A percentile compares a stretch with the other conserved stretches of the same genome.
phyloP scores from a whole-genome alignment of 2,329 filamentous ascomycete species.

The Ophiostoma sp. region DNA sequence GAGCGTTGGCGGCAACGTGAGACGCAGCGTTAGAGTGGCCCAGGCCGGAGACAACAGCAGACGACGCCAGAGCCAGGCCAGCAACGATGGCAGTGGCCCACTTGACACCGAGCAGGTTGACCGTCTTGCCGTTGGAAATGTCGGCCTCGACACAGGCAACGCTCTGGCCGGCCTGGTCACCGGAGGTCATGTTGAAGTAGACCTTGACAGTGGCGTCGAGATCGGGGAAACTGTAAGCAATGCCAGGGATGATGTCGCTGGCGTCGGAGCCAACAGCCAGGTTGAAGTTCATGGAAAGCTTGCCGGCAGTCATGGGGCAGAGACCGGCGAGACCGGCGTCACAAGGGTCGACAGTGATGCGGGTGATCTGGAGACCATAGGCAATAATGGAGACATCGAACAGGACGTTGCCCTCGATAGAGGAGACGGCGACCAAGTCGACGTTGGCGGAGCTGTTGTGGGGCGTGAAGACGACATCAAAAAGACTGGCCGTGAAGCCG shows the following conservation, averaged over 20 bases:
- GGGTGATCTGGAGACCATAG: constrained; percentile 70
- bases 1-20: constrained; percentile 79
- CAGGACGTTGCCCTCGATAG: constrained; percentile 71
- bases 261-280: constrained; percentile 57
- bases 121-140: constrained; percentile 80
- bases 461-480: constrained; percentile 72
- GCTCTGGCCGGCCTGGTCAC: constrained; percentile 47
- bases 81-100: constrained; percentile 80
- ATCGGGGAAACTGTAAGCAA: constrained; percentile 81
- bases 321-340: constrained; percentile 62
- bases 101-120: constrained; percentile 76
- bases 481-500: constrained; percentile 75
- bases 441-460: constrained; percentile 64
- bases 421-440: constrained; percentile 70
- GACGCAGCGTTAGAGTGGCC: constrained; percentile 86
- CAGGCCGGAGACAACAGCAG: constrained; percentile 77
- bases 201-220: constrained; percentile 76
- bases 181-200: constrained; percentile 65
- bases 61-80: constrained; percentile 70
- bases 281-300: constrained; percentile 56
- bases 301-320: constrained; percentile 78
- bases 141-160: constrained; percentile 79
- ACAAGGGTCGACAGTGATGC: constrained; percentile 68
- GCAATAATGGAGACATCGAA: constrained; percentile 70
- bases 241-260: constrained; percentile 66